A percentile compares a stretch with the other conserved stretches of the same genome.
Evolutionary conservation across 768 basidiomycete species (phyloP).

Genomic region (Mycena galericulata): DNA sequence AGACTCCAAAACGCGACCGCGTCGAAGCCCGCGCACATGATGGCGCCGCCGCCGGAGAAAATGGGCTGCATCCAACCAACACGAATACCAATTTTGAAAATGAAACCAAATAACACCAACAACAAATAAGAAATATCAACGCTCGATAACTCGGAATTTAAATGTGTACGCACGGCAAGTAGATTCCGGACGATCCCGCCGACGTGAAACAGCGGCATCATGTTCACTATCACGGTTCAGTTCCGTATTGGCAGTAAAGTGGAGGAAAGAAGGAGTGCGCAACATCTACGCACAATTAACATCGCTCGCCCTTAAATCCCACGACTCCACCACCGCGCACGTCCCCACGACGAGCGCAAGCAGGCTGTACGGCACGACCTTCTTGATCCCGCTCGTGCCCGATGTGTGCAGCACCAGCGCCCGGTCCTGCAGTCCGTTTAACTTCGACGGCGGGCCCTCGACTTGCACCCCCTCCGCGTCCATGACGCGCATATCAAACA

Average conservation of each 20-base stretch:
- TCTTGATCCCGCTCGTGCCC: conserved; percentile 69
- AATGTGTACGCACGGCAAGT: conserved; percentile 48
- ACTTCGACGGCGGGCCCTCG: conserved; percentile 40
- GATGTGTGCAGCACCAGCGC: conserved; percentile 69
- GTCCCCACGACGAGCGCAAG: conserved; percentile 58
- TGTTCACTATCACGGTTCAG: conserved; percentile 46
- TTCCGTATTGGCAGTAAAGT: background rate
- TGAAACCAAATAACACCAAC: too few relatives aligned
- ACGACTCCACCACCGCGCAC: conserved; percentile 57
- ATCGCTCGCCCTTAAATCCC: conserved; percentile 52
- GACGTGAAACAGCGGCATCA: conserved; percentile 73
- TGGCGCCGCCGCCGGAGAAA: conserved; percentile 63
- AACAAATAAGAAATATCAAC: too few relatives aligned
- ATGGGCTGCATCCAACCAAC: conserved; percentile 46
- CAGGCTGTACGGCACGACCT: conserved; percentile 60
- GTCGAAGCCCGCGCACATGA: conserved; percentile 67
- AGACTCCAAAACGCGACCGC: conserved; percentile 63
- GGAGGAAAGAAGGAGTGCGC: background rate
- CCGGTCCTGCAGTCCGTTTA: conserved; percentile 55
- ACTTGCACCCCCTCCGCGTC: conserved; percentile 29
- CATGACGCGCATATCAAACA: conserved; percentile 54
- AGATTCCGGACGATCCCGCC: conserved; percentile 71
- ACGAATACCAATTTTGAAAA: background rate
- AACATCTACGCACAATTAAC: conserved; percentile 59
- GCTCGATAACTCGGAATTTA: too few relatives aligned